Base-by-base conservation (phyloP, 164 flowering plant genomes). In the Annona cherimola region DNA sequence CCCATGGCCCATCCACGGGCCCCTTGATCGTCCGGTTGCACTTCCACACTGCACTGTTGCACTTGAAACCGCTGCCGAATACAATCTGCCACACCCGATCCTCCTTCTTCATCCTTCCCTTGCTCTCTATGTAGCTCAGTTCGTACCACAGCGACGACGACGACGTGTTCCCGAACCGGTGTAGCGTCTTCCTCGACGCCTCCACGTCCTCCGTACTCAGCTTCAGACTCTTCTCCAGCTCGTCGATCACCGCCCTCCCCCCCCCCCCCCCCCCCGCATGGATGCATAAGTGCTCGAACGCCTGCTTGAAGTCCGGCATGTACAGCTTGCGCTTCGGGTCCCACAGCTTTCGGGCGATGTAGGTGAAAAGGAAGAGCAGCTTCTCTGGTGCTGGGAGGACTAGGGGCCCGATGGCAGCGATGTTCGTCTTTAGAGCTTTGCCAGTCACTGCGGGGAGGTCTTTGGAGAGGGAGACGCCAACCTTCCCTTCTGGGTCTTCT, bases 91-190 rank as follows among this genome's bases (percentile, higher is more conserved):
- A 80, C 11, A 83, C 74, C 11, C 74, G 71, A 26, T 83, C 77
- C 1, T 79, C 85, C 68, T 45, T 60, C 63, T 71, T 78, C 80
- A 80, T 74, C 76, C 76, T 80, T 44, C 81, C 80, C 70, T 78
- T 78, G 57, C 81, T 72, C 67, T 80, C 81, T 1, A 76, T 68
- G 62, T 80, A 83, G 35, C 72, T 12, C 43, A 80, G 73, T 71
- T 80, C 85, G 54, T 83, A 83, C 86, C 86, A 83, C 11, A 83
- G 61, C 0, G 81, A 77, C 11, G 79, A 76, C 1, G 86, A 79
- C 2, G 86, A 81, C 4, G 84, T 79, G 69, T 83, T 83, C 14
- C 83, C 83, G 63, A 75, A 83, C 43, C 79, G 75, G 66, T 82
- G 71, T 19, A 84, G 77, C 8, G 84, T 76, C 87, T 82, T 82